These are phyloP conservation scores for Posidonia australis DNA, from an alignment of 106 monocot species.

Conservation along the genomic window DNA sequence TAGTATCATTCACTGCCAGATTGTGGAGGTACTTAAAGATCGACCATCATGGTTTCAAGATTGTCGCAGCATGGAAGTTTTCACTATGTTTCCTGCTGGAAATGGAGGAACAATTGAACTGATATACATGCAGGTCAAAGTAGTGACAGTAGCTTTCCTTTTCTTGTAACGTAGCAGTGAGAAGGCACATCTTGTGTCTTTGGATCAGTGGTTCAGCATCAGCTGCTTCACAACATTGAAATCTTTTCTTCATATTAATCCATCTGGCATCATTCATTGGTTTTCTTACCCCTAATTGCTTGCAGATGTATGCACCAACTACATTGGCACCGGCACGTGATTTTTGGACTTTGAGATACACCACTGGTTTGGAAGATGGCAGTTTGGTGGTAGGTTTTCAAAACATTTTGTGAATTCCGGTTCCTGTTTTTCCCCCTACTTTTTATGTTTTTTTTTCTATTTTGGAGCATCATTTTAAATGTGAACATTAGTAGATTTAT, in stretches of 20 bases:
- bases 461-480: no score
- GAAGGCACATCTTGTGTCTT: no score
- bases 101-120: conserved; percentile 95
- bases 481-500: no score
- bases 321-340: conserved; percentile 89
- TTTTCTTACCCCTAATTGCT: neutral
- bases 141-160: no score
- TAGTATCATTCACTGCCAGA: conserved; percentile 20
- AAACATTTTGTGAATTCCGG: neutral
- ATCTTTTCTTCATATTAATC: neutral
- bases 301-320: conserved; percentile 89
- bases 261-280: neutral
- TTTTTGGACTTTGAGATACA: conserved; percentile 89
- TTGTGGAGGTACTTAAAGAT: conserved; percentile 87
- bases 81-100: conserved; percentile 63
- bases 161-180: no score
- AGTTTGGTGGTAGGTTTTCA: conserved; percentile 67
- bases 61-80: conserved; percentile 71
- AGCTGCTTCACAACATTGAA: neutral
- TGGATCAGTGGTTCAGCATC: no score
- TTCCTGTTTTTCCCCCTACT: no score
- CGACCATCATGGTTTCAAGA: conserved; percentile 86
- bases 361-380: conserved; percentile 72
- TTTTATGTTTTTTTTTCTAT: no score
- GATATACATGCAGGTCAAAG: conserved; percentile 95